A percentile compares a stretch with the other conserved stretches of the same genome.
These are phyloP conservation scores for Clavispora fructus DNA, from an alignment of 805 yeast species.

Conservation along the genomic window DNA sequence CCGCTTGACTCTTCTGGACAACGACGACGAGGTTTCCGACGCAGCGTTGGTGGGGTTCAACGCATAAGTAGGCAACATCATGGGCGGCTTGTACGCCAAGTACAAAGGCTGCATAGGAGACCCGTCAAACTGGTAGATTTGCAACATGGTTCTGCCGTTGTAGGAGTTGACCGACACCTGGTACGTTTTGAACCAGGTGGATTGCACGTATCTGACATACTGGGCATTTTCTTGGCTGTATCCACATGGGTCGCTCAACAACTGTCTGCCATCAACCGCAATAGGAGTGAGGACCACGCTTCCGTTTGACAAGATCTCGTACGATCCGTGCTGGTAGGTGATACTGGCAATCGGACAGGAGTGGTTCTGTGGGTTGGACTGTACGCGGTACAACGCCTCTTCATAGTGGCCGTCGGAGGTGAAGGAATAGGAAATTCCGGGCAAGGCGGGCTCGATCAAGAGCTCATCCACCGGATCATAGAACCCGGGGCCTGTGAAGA, in stretches of 20 bases:
- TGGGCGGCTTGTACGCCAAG: conserved; percentile 87
- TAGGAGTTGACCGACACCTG: conserved; percentile 65
- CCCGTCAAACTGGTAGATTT: conserved; percentile 75
- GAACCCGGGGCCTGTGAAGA: conserved; percentile 94
- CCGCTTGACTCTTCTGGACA: conserved; percentile 53
- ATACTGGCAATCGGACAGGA: conserved; percentile 79
- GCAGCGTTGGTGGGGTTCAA: conserved; percentile 72
- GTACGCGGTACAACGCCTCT: conserved; percentile 79
- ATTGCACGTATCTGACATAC: conserved; percentile 70
- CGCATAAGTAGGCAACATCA: conserved; percentile 92
- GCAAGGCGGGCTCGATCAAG: conserved; percentile 89
- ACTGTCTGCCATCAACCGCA: conserved; percentile 86
- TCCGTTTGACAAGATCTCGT: conserved; percentile 58
- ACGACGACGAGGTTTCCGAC: conserved; percentile 29
- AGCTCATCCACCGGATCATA: conserved; percentile 95
- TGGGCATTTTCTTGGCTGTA: conserved; percentile 31
- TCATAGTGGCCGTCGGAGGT: conserved; percentile 90
- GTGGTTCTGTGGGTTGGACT: conserved; percentile 67
- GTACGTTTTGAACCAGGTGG: conserved; percentile 53
- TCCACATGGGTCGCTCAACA: conserved; percentile 83
- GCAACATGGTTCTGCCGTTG: conserved; percentile 76
- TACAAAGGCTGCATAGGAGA: conserved; percentile 79
- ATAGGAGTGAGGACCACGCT: conserved; percentile 67
- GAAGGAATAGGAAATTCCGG: conserved; percentile 91
- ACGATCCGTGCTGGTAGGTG: conserved; percentile 86